Evolutionary conservation across 352 stramenopile genomes (phyloP).

Genomic region (Globisporangium orthogonon): DNA sequence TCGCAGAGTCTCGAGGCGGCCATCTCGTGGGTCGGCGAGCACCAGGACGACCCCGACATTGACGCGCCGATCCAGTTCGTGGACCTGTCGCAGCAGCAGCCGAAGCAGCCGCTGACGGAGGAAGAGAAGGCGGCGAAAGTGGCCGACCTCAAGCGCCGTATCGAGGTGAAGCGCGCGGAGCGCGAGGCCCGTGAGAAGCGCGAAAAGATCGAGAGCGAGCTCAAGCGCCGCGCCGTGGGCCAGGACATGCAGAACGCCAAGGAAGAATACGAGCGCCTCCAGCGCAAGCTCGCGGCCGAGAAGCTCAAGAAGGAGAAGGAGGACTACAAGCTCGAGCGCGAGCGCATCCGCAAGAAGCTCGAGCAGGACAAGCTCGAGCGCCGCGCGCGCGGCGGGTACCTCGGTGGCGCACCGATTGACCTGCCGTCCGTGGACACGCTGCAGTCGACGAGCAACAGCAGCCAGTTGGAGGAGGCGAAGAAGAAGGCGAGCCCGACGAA

Average conservation of each 20-base stretch:
- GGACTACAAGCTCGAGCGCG: conserved; percentile 83
- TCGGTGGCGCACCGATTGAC: conserved; percentile 65
- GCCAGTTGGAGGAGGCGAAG: conserved; percentile 17
- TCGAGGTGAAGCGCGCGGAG: conserved; percentile 69
- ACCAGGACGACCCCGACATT: conserved; percentile 87
- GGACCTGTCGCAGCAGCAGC: conserved; percentile 46
- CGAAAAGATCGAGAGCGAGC: conserved; percentile 62
- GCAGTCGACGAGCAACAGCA: background rate
- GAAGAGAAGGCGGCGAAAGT: conserved; percentile 89
- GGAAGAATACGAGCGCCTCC: conserved; percentile 81
- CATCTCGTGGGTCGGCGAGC: conserved; percentile 85
- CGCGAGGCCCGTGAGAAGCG: conserved; percentile 76
- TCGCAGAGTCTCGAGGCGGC: conserved; percentile 64
- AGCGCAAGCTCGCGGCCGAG: conserved; percentile 71
- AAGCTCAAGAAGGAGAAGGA: conserved; percentile 88
- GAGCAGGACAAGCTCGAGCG: conserved; percentile 90
- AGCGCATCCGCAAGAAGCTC: conserved; percentile 84
- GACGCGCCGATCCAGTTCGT: conserved; percentile 87
- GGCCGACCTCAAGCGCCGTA: conserved; percentile 70
- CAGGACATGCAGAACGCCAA: conserved; percentile 67
- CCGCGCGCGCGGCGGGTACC: conserved; percentile 71
- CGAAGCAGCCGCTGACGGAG: conserved; percentile 55
- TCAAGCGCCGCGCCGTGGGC: conserved; percentile 67
- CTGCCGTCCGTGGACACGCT: conserved; percentile 28
- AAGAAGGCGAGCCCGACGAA: conserved; percentile 31